A percentile compares a stretch with the other conserved stretches of the same genome.
Conservation (phyloP, 208 protist species). For the Wallacemonas rigidus region DNA sequence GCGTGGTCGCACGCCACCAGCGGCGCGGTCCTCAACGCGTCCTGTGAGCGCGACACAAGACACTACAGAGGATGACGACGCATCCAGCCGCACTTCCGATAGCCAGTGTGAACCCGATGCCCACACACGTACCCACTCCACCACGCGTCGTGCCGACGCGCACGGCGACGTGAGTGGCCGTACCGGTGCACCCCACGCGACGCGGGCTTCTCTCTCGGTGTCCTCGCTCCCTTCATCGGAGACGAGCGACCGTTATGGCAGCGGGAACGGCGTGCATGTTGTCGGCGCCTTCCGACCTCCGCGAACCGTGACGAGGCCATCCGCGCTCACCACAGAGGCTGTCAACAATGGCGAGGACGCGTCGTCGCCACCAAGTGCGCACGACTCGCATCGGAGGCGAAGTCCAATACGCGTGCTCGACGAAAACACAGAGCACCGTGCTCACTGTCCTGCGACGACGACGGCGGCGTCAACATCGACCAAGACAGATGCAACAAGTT, state of each 20-base stretch:
- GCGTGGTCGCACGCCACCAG: slow-evolving; percentile 13
- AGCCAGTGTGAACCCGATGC: too few species aligned
- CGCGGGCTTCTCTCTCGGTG: too few species aligned
- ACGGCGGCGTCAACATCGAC: not conserved
- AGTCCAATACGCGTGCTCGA: not conserved
- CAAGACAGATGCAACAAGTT: not conserved
- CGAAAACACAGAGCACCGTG: not conserved
- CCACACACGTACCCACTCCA: too few species aligned
- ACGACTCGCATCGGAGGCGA: not conserved
- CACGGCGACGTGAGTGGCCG: too few species aligned
- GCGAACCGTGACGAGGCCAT: slow-evolving; percentile 3
- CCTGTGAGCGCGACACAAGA: not conserved
- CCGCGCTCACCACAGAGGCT: not conserved
- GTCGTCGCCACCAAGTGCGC: not conserved
- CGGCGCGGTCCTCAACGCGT: not conserved
- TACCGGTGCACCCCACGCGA: too few species aligned
- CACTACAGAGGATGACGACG: not conserved
- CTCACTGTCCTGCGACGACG: not conserved
- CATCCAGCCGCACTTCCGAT: too few species aligned
- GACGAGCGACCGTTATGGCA: not conserved
- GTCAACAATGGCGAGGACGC: not conserved
- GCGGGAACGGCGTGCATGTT: slow-evolving; percentile 12
- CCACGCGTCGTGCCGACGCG: too few species aligned
- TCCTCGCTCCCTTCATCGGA: too few species aligned
- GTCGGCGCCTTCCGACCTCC: slow-evolving; percentile 33